Percentiles rank a stretch among this genome's conserved stretches.
These are phyloP conservation scores for Lachancea sp. DNA, from an alignment of 805 yeast species.

Conservation along the genomic window DNA sequence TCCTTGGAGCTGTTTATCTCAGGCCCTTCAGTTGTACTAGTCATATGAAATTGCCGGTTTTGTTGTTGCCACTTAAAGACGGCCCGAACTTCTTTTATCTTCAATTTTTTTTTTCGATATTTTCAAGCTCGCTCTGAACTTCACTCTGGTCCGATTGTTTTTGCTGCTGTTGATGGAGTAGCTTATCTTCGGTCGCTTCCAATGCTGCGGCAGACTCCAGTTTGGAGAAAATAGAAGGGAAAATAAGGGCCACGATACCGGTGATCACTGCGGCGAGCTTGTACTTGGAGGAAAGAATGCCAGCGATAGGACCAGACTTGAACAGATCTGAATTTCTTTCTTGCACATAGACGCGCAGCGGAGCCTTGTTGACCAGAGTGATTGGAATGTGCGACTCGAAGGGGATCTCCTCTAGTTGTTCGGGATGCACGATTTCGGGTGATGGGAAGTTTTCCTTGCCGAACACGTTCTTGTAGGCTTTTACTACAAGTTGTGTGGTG, in stretches of 20 bases:
- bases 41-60: too few relatives aligned
- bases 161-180: constrained; percentile 20
- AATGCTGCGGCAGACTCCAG: constrained; percentile 38
- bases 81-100: background rate
- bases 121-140: background rate
- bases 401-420: constrained; percentile 19
- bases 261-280: constrained; percentile 32
- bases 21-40: too few relatives aligned
- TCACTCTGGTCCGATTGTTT: constrained; percentile 14
- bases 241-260: constrained; percentile 19
- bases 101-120: background rate
- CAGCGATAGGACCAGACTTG: constrained; percentile 34
- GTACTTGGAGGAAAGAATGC: constrained; percentile 34
- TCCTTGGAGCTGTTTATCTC: background rate
- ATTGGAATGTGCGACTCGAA: constrained; percentile 21
- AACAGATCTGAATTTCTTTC: constrained; percentile 31
- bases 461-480: constrained; percentile 27
- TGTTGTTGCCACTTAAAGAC: too few relatives aligned
- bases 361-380: constrained; percentile 22
- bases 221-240: constrained; percentile 35
- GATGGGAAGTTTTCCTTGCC: constrained; percentile 34
- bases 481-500: constrained; percentile 9
- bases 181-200: constrained; percentile 29
- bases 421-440: constrained; percentile 28
- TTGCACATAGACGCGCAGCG: constrained; percentile 32